Evolutionary conservation across 441 rosid species (phyloP), one percentile per base, ranked within the genome.

Genomic region (Croton laevigatus): DNA sequence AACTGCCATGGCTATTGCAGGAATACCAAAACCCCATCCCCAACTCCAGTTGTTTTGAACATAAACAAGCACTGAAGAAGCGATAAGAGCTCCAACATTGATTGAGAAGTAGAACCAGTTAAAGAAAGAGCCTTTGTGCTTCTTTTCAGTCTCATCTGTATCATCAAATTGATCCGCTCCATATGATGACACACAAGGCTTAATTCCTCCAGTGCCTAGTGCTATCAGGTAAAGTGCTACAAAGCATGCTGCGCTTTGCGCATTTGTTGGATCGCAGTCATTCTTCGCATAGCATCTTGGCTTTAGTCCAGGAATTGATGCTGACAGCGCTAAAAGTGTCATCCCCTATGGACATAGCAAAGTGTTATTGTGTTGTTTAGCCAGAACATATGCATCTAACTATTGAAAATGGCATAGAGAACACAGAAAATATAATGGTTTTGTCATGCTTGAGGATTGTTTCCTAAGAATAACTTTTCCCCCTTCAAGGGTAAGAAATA

Each of bases 21-120:
- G 97, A 68, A 94, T 76, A 34, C 98, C 97, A 57, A 94, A 91
- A 3, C 98, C 98, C 98, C 96, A 91, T 32, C 93, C 95, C 98
- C 98, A 91, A 38, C 97, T 90, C 16, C 89, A 93, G 61, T 90
- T 89, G 84, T 84, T 82, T 75, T 91, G 97, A 46, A 90, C 88
- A 87, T 89, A 94, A 48, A 94, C 98, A 45, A 94, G 86, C 45
- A 94, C 88, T 11, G 94, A 88, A 32, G 91, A 64, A 55, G 97
- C 98, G 59, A 94, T 72, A 22, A 94, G 90, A 16, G 97, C 97
- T 40, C 98, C 98, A 1, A 94, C 69, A 46, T 94, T 90, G 69
- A 94, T 89, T 7, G 98, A 91, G 71, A 94, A 80, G 85, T 94
- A 94, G 78, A 91, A 91, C 98, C 98, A 94, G 69, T 94, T 94